Conservation (phyloP, 2,329 filamentous ascomycete genomes). For the Ophiostoma australiae region DNA sequence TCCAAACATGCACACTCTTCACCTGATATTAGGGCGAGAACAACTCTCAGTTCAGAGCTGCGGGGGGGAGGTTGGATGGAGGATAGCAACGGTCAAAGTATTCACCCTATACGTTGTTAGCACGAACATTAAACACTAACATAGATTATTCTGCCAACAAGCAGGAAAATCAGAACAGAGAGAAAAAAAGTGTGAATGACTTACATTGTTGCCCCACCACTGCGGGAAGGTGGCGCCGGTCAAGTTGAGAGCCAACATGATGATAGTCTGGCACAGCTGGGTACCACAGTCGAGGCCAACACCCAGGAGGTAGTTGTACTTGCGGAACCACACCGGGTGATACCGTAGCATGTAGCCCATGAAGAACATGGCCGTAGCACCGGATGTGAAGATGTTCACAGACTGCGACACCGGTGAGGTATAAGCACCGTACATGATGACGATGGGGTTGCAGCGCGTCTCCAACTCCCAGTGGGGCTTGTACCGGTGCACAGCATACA, state of each 20-base stretch:
- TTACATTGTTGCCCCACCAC: slow-evolving; percentile 34
- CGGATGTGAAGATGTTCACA: slow-evolving; percentile 32
- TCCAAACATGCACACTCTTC: background rate
- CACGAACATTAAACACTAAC: background rate
- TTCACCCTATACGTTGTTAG: background rate
- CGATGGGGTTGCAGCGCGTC: slow-evolving; percentile 31
- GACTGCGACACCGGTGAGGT: slow-evolving; percentile 32
- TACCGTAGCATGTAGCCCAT: slow-evolving; percentile 34
- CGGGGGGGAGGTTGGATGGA: slow-evolving; percentile 16
- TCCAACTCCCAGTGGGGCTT: slow-evolving; percentile 34
- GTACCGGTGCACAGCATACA: slow-evolving; percentile 30
- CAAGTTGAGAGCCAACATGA: slow-evolving; percentile 33
- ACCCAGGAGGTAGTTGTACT: slow-evolving; percentile 42
- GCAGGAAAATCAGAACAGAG: background rate
- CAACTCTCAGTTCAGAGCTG: slow-evolving; percentile 10
- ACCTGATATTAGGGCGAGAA: background rate
- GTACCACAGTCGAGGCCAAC: slow-evolving; percentile 37
- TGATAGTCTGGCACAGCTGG: slow-evolving; percentile 32
- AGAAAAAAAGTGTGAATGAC: background rate
- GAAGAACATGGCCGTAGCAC: slow-evolving; percentile 31
- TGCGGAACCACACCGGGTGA: slow-evolving; percentile 38
- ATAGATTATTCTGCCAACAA: background rate
- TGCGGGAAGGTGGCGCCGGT: slow-evolving; percentile 30
- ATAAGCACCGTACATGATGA: slow-evolving; percentile 32
- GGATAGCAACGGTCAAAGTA: slow-evolving; percentile 20